Percentiles rank a stretch among this genome's conserved stretches.
These are phyloP conservation scores for Acanthamoeba culbertsoni DNA, from an alignment of 208 protist genomes.

Conservation along the genomic window DNA sequence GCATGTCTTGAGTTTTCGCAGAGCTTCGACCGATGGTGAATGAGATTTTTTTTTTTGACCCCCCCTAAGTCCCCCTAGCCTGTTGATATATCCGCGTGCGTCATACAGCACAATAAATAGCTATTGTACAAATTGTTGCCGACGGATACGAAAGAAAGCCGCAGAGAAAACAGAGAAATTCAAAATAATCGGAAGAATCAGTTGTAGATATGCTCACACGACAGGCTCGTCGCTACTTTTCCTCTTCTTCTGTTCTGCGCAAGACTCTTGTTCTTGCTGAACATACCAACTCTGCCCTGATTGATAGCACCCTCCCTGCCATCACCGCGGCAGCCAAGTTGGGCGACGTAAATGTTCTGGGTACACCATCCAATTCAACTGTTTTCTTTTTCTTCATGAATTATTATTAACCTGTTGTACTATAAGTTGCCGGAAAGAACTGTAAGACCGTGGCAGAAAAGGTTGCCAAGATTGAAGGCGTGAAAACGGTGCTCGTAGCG, in stretches of 20 bases:
- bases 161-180: background rate
- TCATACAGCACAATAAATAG: too few relatives aligned
- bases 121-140: too few relatives aligned
- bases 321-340: conserved; percentile 57
- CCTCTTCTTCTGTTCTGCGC: conserved; percentile 7
- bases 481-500: conserved; percentile 84
- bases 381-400: background rate
- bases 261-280: conserved; percentile 28
- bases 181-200: background rate
- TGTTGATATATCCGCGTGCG: too few relatives aligned
- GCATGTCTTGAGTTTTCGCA: too few relatives aligned
- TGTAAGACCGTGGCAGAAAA: conserved; percentile 1
- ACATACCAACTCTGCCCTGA: background rate
- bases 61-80: too few relatives aligned
- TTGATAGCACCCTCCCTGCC: conserved; percentile 48
- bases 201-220: background rate
- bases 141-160: background rate
- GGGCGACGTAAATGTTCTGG: background rate
- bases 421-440: conserved; percentile 34
- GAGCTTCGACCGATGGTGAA: too few relatives aligned
- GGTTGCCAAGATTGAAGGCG: conserved; percentile 80
- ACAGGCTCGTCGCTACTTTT: conserved; percentile 5
- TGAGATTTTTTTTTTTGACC: too few relatives aligned
- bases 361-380: background rate
- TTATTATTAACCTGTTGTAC: background rate